phyloP scores from a whole-genome alignment of 1,284 basidiomycete species.

The Nidula niveotomentosa region DNA sequence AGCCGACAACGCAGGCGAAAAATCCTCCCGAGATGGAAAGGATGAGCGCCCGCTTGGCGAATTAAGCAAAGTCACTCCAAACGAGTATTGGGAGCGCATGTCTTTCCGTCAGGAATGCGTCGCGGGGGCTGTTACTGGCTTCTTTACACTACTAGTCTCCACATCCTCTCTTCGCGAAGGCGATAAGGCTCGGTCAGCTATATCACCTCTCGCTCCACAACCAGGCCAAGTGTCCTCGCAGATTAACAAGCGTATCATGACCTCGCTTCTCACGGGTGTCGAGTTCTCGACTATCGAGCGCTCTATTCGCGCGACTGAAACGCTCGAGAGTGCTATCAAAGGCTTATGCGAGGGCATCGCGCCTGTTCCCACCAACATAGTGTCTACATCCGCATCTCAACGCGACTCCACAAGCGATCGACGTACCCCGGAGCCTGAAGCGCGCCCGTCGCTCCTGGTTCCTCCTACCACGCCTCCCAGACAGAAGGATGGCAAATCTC shows the following conservation, averaged over 20 bases:
- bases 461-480: conserved; percentile 52
- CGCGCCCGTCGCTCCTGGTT: conserved; percentile 18
- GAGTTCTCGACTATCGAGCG: conserved; percentile 75
- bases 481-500: conserved; percentile 26
- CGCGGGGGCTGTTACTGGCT: conserved; percentile 83
- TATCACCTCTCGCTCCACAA: conserved; percentile 47
- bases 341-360: conserved; percentile 68
- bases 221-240: conserved; percentile 62
- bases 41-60: conserved; percentile 44
- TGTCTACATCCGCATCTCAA: conserved; percentile 7
- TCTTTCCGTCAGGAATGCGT: conserved; percentile 93
- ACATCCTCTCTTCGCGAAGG: conserved; percentile 17
- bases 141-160: conserved; percentile 70
- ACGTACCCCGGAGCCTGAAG: conserved; percentile 35
- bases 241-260: conserved; percentile 68
- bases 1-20: no score
- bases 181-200: conserved; percentile 18
- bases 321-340: conserved; percentile 65
- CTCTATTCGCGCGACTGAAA: conserved; percentile 66
- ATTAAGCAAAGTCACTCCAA: conserved; percentile 53
- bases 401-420: conserved; percentile 15
- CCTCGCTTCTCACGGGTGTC: conserved; percentile 66
- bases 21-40: no score
- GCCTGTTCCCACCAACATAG: conserved; percentile 15
- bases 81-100: conserved; percentile 95